A percentile compares a stretch with the other conserved stretches of the same genome.
Evolutionary conservation across 78 protist species (phyloP).

Genomic region (Capsaspora owczarzaki): DNA sequence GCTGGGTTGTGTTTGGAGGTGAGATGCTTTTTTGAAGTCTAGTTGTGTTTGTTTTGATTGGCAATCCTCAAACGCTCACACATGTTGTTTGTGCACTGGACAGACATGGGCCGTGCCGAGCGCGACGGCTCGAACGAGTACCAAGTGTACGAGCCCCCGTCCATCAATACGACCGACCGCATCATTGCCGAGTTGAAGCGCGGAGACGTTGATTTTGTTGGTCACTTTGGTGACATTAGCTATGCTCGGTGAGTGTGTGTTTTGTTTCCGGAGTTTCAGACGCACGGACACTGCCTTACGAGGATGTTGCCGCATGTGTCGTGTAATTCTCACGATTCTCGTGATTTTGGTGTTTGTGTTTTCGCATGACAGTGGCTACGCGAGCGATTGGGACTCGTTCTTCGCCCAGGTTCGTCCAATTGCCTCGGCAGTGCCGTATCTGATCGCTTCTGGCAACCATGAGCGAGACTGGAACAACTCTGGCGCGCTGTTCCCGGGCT

Average conservation of each 20-base stretch:
- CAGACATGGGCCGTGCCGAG: no score
- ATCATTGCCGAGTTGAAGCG: neutral
- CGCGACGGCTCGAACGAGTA: no score
- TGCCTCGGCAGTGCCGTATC: constrained; percentile 5
- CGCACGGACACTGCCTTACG: neutral
- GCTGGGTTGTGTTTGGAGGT: no score
- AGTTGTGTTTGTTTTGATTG: no score
- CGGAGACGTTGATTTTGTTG: neutral
- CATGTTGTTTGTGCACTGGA: no score
- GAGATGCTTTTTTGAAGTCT: no score
- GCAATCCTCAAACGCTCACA: no score
- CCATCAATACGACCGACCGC: neutral
- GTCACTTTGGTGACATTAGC: constrained; percentile 15
- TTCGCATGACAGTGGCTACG: neutral
- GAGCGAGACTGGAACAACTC: constrained; percentile 12
- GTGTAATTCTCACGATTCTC: neutral
- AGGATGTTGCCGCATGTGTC: neutral
- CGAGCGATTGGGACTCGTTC: neutral
- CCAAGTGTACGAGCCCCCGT: no score
- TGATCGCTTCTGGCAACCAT: constrained; percentile 24
- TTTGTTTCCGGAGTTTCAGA: neutral
- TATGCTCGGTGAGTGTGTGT: neutral
- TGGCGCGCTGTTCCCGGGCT: neutral
- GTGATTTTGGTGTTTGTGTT: neutral
- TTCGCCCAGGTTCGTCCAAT: neutral